Evolutionary conservation across 305 asterid species (phyloP).

Genomic region (Solanum hybrid): DNA sequence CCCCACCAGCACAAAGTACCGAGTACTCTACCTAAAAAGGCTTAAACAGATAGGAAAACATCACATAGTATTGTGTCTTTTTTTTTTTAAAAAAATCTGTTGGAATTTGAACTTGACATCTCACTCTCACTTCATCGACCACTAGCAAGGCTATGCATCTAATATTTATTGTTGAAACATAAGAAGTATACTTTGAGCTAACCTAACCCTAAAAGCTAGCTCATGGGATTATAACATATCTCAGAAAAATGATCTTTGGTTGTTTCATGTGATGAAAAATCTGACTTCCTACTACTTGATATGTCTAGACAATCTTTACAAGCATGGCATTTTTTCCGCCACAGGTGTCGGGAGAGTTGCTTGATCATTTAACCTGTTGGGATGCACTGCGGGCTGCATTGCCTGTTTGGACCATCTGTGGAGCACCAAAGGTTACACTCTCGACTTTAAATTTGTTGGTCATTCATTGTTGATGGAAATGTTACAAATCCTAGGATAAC

Average conservation of each 20-base stretch:
- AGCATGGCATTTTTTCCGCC: not conserved
- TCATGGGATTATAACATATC: not conserved
- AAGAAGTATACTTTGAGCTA: not conserved
- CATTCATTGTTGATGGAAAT: not conserved
- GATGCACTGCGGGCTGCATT: slow-evolving; percentile 81
- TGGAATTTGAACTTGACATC: not conserved
- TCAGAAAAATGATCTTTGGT: not conserved
- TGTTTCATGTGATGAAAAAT: not conserved
- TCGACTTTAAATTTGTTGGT: not conserved
- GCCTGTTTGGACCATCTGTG: slow-evolving; percentile 88
- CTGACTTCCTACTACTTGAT: not conserved
- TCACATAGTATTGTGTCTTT: too few species aligned
- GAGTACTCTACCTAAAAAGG: not conserved
- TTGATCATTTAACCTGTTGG: slow-evolving; percentile 74
- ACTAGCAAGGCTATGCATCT: not conserved
- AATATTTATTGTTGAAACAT: not conserved
- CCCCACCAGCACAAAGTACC: not conserved
- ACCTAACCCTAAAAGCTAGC: not conserved
- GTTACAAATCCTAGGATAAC: not conserved
- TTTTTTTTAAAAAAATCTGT: too few species aligned
- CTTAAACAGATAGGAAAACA: not conserved
- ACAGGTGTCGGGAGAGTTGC: slow-evolving; percentile 83
- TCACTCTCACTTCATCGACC: not conserved
- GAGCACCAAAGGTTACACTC: slow-evolving; percentile 73
- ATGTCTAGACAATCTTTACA: not conserved